Base-by-base conservation (phyloP, 352 stramenopile species). In the Globisporangium spiculum region DNA sequence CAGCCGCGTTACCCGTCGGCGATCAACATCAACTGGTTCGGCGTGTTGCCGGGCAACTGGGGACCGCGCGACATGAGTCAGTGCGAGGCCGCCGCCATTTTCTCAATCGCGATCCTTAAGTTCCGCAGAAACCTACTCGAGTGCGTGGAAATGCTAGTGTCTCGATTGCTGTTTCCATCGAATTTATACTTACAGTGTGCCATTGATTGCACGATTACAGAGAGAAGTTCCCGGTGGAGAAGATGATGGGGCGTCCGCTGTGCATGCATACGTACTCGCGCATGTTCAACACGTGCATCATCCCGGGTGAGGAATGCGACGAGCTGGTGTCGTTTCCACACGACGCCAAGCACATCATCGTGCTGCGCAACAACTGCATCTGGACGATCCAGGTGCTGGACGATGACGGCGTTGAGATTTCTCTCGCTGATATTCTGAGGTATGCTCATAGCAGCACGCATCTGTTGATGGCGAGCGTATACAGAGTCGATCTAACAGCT, bases 11-110 rank as follows among this genome's bases (percentile, higher is more conserved):
- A 99, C 75, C 95, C 96, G 58, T 96, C 97, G 46, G 93, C 97
- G 22, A 95, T 99, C 73, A 99, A 99, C 75, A 96, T 99, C 67
- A 98, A 96, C 66, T 99, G 98, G 88, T 99, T 98, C 79, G 98
- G 98, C 75, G 93, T 99, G 46, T 88, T 99, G 56, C 84, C 88
- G 0, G 96, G 98, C 65, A 96, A 95, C 66, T 96, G 89, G 89
- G 89, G 89, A 1, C 86, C 96, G 7, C 79, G 93, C 38, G 86
- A 98, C 34, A 90, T 99, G 74, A 97, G 91, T 68, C 91, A 96
- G 36, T 89, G 91, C 63, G 93, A 98, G 67, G 86, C 89, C 27
- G 89, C 87, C 27, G 89, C 87, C 24, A 96, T 95, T 70, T 94
- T 95, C 65, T 89, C 84, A 16, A 76, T 92, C 63, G 88, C 89